phyloP scores from a whole-genome alignment of 805 yeast genomes.

The Lipomyces sp. region DNA sequence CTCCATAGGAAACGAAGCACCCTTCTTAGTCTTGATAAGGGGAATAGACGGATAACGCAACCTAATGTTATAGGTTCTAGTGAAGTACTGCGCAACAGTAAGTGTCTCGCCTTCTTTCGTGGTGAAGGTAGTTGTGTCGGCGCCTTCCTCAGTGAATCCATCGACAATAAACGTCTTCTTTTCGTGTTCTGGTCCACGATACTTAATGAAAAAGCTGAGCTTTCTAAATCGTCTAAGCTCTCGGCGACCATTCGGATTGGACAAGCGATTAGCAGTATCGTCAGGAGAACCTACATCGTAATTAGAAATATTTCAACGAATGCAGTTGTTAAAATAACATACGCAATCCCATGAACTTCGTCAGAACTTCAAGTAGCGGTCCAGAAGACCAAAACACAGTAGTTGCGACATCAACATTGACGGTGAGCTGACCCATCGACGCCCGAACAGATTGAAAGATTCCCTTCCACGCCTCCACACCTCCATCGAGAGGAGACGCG shows the following conservation, averaged over 20 bases:
- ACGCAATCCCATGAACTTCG: conserved; percentile 13
- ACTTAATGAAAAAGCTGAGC: conserved; percentile 20
- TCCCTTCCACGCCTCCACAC: conserved; percentile 44
- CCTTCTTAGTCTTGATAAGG: conserved; percentile 37
- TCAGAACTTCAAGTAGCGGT: conserved; percentile 39
- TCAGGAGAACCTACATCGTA: conserved; percentile 30
- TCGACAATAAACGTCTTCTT: conserved; percentile 22
- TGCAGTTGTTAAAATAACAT: not conserved
- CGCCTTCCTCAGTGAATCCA: conserved; percentile 22
- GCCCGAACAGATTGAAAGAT: conserved; percentile 45
- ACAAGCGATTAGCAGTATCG: conserved; percentile 41
- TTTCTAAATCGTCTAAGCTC: conserved; percentile 12
- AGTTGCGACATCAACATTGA: conserved; percentile 44
- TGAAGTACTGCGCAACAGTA: conserved; percentile 42
- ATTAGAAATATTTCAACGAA: not conserved
- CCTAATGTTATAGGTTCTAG: conserved; percentile 39
- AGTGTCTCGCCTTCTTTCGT: conserved; percentile 39
- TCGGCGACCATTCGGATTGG: conserved; percentile 29
- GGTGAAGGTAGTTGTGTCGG: conserved; percentile 39
- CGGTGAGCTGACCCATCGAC: conserved; percentile 41
- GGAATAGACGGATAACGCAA: conserved; percentile 43
- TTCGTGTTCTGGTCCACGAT: conserved; percentile 27
- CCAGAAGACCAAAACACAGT: conserved; percentile 44
- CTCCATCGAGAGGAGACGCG: conserved; percentile 38
- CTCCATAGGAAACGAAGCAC: conserved; percentile 43